Conservation (phyloP, 331 rosid genomes). For the Acacia pycnantha region DNA sequence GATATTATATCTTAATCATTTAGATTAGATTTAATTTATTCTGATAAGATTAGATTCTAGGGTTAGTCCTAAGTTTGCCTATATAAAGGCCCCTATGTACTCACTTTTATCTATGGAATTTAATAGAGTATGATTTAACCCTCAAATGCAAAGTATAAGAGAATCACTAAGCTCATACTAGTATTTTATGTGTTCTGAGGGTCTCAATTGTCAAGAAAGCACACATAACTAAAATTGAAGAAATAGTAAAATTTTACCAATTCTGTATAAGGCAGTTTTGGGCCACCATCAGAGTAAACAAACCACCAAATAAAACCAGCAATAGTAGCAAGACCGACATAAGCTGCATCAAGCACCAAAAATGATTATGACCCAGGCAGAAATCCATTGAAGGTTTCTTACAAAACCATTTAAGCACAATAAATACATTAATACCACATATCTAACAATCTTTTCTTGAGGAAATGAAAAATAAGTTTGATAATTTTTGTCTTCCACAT, state of each 20-base stretch:
- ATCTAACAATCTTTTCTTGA: conserved; percentile 13
- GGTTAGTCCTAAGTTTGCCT: no score
- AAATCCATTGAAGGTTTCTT: not conserved
- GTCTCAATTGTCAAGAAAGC: conserved; percentile 17
- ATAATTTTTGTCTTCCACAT: not conserved
- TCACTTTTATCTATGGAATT: no score
- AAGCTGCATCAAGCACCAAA: conserved; percentile 67
- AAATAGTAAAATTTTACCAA: conserved; percentile 60
- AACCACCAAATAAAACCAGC: conserved; percentile 99
- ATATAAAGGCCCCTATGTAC: no score
- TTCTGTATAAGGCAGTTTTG: conserved; percentile 79
- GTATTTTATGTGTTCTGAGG: not conserved
- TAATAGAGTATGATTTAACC: no score
- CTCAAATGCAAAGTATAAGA: conserved; percentile 14
- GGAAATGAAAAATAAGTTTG: conserved; percentile 12
- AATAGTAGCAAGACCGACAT: conserved; percentile 94
- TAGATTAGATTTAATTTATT: no score
- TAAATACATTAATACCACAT: conserved; percentile 13
- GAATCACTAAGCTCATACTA: conserved; percentile 1
- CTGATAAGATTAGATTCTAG: no score
- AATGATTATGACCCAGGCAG: conserved; percentile 1
- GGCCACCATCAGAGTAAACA: conserved; percentile 81
- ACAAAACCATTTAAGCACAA: conserved; percentile 27
- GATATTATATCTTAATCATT: no score
- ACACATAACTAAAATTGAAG: conserved; percentile 3